Evolutionary conservation across 2,329 filamentous ascomycete genomes (phyloP), one percentile per base, ranked within the genome.

Genomic region (Tolypocladium capitatum): DNA sequence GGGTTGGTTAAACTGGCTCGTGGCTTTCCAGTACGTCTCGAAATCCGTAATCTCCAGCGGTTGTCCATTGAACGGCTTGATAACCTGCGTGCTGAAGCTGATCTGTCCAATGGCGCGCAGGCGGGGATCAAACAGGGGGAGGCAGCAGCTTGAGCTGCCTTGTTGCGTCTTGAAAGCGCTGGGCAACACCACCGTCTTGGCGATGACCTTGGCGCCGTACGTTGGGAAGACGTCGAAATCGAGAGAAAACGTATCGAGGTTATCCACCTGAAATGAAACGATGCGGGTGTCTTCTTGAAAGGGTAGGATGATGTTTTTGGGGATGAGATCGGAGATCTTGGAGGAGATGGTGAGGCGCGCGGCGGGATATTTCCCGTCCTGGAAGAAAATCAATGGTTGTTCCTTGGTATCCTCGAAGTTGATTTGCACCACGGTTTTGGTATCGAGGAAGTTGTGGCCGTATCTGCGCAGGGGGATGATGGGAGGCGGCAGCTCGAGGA

Each of bases 21-120:
- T 98, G 0, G 91, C 91, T 66, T 97, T 98, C 92, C 92, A 98
- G 66, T 98, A 98, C 0, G 92, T 97, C 53, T 94, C 92, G 58
- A 97, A 98, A 60, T 97, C 90, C 1, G 92, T 94, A 51, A 98
- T 96, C 64, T 98, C 92, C 21, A 98, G 72, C 4, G 92, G 89
- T 51, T 89, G 84, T 8, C 92, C 91, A 52, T 83, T 81, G 68
- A 97, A 98, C 0, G 92, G 92, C 60, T 95, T 96, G 63, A 98
- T 94, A 27, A 97, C 88, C 62, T 97, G 90, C 48, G 88, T 94
- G 54, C 86, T 86, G 71, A 98, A 98, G 53, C 81, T 88, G 55
- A 97, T 87, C 59, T 94, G 86, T 6, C 92, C 92, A 58, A 98
- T 96, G 9, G 89, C 86, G 42, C 91, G 81, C 44, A 97, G 74